Evolutionary conservation across 768 basidiomycete genomes (phyloP), one percentile per base, ranked within the genome.

Genomic region (Royoungia palumana): DNA sequence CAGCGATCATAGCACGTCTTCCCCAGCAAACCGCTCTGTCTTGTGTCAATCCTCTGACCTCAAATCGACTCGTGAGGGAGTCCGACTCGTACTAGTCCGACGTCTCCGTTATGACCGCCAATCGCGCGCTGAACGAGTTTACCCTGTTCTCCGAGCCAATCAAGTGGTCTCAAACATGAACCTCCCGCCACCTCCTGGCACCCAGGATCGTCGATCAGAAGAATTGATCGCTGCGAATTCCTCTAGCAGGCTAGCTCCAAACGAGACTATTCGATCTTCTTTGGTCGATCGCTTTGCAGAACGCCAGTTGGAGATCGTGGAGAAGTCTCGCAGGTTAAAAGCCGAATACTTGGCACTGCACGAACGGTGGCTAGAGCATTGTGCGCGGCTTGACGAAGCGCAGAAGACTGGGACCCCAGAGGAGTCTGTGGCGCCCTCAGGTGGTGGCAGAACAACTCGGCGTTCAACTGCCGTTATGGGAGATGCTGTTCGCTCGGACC

Each of bases 401-500:
- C 65, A 68, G 25, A 72, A 68, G 55, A 53, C 44, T 13, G 66
- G 70, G 50, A 48, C 50, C 13, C 39, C 44, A 13, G 67, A 75
- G 55, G 77, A 77, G 46, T 70, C 72, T 14, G 59, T 70, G 14
- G 65, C 65, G 5, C 59, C 65, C n/a, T 67, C 72, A 30, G 57
- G 75, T 19, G 76, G 75, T 19, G 76, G 75, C 14, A 70, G 89
- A 43, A 84, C 86, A 35, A 90, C 89, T 9, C 79, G 89, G 24
- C 81, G 90, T 21, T 80, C 85, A 10, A 76, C 83, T 40, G 84
- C 86, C 0, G 72, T 70, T 36, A 70, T 89, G 53, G 90, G 90
- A 22, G 94, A 96, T 66, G 85, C 90, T 13, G 94, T 94, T 14
- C 85, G 92, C 5, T 93, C 94, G 16, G 94, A 97, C 68, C 77